Percentiles rank a stretch among this genome's conserved stretches.
These are phyloP conservation scores for Sporobolomyces phaffii DNA, from an alignment of 768 basidiomycete genomes.

Conservation along the genomic window DNA sequence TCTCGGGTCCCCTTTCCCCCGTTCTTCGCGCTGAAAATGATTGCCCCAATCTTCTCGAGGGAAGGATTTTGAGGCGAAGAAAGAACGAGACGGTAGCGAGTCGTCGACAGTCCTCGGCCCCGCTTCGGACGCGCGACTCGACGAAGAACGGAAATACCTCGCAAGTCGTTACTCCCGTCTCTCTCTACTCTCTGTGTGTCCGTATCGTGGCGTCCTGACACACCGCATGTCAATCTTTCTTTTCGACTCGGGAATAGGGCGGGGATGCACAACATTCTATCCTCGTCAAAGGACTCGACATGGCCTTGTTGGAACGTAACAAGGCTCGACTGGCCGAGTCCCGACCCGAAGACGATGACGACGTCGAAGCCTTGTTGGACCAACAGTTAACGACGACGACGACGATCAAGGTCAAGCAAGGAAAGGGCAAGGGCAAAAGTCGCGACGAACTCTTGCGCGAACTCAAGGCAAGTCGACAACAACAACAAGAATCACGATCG, in stretches of 20 bases:
- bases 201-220: too few relatives aligned
- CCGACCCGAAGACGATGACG: conserved; percentile 46
- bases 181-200: too few relatives aligned
- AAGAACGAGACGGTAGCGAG: too few relatives aligned
- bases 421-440: background rate
- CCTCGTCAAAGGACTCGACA: conserved; percentile 83
- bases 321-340: conserved; percentile 52
- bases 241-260: conserved; percentile 47
- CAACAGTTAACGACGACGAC: background rate
- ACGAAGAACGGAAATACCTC: conserved; percentile 35
- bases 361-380: conserved; percentile 76
- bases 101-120: too few relatives aligned
- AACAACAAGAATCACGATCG: too few relatives aligned
- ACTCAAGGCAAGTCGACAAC: conserved; percentile 12
- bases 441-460: background rate
- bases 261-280: conserved; percentile 79
- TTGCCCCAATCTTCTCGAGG: too few relatives aligned
- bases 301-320: conserved; percentile 75
- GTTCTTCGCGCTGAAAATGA: too few relatives aligned
- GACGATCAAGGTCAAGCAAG: background rate
- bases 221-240: too few relatives aligned
- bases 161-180: background rate
- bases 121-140: too few relatives aligned
- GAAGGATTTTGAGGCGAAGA: conserved; percentile 29
- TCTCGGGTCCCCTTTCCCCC: too few relatives aligned